Evolutionary conservation across 352 stramenopile genomes (phyloP), one percentile per base, ranked within the genome.

Genomic region (Globisporangium uncinulatum): DNA sequence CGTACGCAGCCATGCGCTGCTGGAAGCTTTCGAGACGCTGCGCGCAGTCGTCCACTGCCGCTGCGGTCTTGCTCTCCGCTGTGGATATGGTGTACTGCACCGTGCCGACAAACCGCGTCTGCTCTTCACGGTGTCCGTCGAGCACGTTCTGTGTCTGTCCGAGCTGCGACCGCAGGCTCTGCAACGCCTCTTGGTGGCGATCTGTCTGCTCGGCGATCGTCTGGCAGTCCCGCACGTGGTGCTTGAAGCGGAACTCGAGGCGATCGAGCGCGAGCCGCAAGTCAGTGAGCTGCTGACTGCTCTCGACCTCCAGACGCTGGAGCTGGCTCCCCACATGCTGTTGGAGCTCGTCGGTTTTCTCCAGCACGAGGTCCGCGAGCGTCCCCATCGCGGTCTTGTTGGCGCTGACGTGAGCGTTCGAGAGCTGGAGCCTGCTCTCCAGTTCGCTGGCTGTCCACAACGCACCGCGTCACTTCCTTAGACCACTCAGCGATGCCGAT

Each of bases 161-260:
- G 0, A 88, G 50, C 34, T 88, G 78, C 1, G 47, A 45, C 2
- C 69, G 69, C 51, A 83, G 56, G 1, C 59, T 20, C 36, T 82
- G 66, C 15, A 81, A 50, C 0, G 65, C 14, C n/a, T 85, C 72
- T 48, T 78, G 71, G 8, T 88, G 71, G 6, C 56, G 20, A 41
- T 85, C 75, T 0, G 76, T 61, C 24, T 82, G 78, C 45, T 88
- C 73, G 0, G 59, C 57, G 34, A 88, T 50, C 15, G 73, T 57
- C 48, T 82, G 67, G 15, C 67, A 83, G 50, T 86, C 73, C 0
- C 75, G 73, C 11, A 71, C 37, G 42, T 86, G 78, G 51, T 88
- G 78, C 31, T 78, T 80, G 56, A 86, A 76, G n/a, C 73, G 71
- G n/a, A 88, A 86, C 52, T 88, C 78, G n/a, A 88, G 62, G 19